phyloP scores from a whole-genome alignment of 2,329 filamentous ascomycete genomes.

The Pyrenophora teres region DNA sequence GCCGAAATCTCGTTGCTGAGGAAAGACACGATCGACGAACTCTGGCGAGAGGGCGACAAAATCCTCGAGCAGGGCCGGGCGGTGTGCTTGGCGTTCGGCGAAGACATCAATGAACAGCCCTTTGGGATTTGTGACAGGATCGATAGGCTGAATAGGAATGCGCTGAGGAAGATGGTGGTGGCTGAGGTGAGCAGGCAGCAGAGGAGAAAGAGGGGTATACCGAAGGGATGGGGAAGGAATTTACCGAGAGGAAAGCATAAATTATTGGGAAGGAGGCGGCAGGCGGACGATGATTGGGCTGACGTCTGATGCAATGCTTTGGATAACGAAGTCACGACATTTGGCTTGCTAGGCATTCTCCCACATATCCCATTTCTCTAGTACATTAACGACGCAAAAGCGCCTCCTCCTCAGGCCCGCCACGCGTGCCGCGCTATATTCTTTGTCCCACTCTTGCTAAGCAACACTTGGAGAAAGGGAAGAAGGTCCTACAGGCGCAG shows the following conservation, averaged over 20 bases:
- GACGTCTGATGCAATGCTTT: neutral
- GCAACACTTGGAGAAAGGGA: no score
- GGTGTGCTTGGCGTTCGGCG: neutral
- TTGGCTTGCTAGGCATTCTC: no score
- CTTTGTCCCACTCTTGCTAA: no score
- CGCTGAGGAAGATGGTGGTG: slow-evolving; percentile 3
- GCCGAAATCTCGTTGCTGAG: neutral
- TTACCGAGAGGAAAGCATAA: neutral
- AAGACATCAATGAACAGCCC: neutral
- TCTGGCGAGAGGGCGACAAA: neutral
- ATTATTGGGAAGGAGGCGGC: neutral
- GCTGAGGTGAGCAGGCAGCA: slow-evolving; percentile 8
- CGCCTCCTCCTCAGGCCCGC: no score
- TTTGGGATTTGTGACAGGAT: slow-evolving; percentile 1
- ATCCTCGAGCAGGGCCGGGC: neutral
- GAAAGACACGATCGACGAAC: slow-evolving; percentile 3
- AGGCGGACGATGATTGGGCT: neutral
- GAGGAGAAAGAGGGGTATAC: slow-evolving; percentile 3
- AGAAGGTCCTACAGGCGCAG: no score
- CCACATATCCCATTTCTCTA: no score
- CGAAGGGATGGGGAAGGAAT: neutral
- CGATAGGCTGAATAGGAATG: neutral
- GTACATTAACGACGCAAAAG: no score
- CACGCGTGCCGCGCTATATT: no score
- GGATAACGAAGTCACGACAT: no score